Percentiles rank a stretch among this genome's conserved stretches.
Conservation (phyloP, 1,284 basidiomycete species). For the Kalmanozyma brasiliensis region DNA sequence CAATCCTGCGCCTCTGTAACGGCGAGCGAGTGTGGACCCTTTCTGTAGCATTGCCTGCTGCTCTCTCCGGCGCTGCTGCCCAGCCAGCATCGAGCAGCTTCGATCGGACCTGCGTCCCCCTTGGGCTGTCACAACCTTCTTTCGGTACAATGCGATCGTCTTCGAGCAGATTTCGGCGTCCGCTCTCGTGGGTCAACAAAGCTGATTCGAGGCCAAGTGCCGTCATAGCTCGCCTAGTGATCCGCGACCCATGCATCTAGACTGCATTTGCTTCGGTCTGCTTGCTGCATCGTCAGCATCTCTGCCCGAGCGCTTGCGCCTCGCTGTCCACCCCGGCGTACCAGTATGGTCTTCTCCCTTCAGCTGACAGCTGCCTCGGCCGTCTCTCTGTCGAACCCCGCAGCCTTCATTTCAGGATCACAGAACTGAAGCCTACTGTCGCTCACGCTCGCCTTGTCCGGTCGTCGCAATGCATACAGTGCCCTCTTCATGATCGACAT, state of each 20-base stretch:
- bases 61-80: background rate
- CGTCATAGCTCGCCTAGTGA: slow-evolving; percentile 2
- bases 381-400: slow-evolving; percentile 9
- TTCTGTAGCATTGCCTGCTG: background rate
- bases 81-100: slow-evolving; percentile 4
- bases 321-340: slow-evolving; percentile 8
- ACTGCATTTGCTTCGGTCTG: slow-evolving; percentile 21
- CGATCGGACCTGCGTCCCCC: slow-evolving; percentile 21
- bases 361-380: background rate
- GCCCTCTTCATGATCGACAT: slow-evolving; percentile 40
- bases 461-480: slow-evolving; percentile 18
- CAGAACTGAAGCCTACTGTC: background rate
- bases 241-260: slow-evolving; percentile 10
- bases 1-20: no score
- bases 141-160: slow-evolving; percentile 9
- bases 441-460: slow-evolving; percentile 8
- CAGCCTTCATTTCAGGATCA: slow-evolving; percentile 4
- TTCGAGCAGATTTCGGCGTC: background rate
- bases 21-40: no score
- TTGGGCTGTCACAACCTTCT: slow-evolving; percentile 14
- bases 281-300: slow-evolving; percentile 24
- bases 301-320: slow-evolving; percentile 23
- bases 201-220: background rate
- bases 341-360: background rate
- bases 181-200: background rate